phyloP scores from a whole-genome alignment of 2,329 filamentous ascomycete genomes.

The Pestalotiopsis sp. region DNA sequence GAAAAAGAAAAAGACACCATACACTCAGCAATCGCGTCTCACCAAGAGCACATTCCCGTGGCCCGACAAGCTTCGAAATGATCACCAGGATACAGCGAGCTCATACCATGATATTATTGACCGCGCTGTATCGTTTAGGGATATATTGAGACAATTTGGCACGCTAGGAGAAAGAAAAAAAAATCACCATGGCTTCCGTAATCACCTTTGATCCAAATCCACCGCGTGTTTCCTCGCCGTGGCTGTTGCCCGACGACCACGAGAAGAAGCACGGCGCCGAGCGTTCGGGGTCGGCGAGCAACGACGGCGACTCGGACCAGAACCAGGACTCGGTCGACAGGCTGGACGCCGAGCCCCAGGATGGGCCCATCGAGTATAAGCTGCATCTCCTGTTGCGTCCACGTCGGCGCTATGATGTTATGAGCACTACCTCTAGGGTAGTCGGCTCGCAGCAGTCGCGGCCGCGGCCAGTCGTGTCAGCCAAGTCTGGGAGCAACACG shows the following conservation, averaged over 20 bases:
- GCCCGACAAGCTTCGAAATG: constrained; percentile 35
- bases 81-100: constrained; percentile 36
- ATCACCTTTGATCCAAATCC: constrained; percentile 94
- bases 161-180: background rate
- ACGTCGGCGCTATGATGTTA: constrained; percentile 69
- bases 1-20: background rate
- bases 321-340: constrained; percentile 50
- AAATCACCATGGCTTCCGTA: constrained; percentile 77
- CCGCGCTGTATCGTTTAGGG: constrained; percentile 13
- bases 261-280: constrained; percentile 31
- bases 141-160: background rate
- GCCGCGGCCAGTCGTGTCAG: constrained; percentile 25
- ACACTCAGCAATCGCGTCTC: background rate
- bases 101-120: constrained; percentile 26
- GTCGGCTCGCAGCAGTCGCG: constrained; percentile 32
- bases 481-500: constrained; percentile 23
- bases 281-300: constrained; percentile 35
- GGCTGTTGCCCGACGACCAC: constrained; percentile 63
- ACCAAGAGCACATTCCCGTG: constrained; percentile 8
- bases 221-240: constrained; percentile 85
- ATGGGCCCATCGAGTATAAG: constrained; percentile 96
- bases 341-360: constrained; percentile 86
- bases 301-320: constrained; percentile 23
- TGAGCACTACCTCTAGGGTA: constrained; percentile 57
- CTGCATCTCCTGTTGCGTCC: constrained; percentile 83